Conservation (phyloP, 495 filamentous ascomycete species). For the Neurospora discreta region DNA sequence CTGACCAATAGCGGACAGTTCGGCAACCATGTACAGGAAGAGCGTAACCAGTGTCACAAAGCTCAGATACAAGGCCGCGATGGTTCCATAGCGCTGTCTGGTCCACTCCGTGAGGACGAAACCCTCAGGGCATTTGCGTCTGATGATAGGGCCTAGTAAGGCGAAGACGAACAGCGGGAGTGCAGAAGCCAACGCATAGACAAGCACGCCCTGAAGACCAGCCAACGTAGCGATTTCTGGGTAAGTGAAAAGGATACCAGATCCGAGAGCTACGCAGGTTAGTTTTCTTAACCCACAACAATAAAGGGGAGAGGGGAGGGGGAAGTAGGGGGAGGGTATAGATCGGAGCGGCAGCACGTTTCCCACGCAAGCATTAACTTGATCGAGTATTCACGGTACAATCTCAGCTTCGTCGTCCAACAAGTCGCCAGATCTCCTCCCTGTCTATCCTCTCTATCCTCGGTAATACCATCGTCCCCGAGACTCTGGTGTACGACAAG, state of each 20-base stretch:
- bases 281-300: constrained; percentile 11
- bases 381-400: constrained; percentile 86
- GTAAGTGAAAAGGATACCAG: constrained; percentile 67
- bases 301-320: constrained; percentile 13
- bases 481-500: not conserved
- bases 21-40: constrained; percentile 73
- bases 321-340: constrained; percentile 15
- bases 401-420: constrained; percentile 64
- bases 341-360: constrained; percentile 73
- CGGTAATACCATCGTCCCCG: not conserved
- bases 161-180: constrained; percentile 60
- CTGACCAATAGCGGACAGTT: constrained; percentile 62
- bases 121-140: constrained; percentile 61
- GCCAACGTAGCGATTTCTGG: constrained; percentile 70
- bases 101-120: constrained; percentile 77
- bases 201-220: constrained; percentile 60
- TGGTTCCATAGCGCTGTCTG: constrained; percentile 54
- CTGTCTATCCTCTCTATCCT: constrained; percentile 15
- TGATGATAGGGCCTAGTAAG: constrained; percentile 57
- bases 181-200: constrained; percentile 58
- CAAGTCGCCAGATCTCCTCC: constrained; percentile 22
- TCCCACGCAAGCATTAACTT: constrained; percentile 94
- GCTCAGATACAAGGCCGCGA: constrained; percentile 56
- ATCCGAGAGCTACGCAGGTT: constrained; percentile 53
- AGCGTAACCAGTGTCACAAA: constrained; percentile 63